Evolutionary conservation across 2,329 filamentous ascomycete species (phyloP), one percentile per base, ranked within the genome.

Genomic region (Penicillium sp.): DNA sequence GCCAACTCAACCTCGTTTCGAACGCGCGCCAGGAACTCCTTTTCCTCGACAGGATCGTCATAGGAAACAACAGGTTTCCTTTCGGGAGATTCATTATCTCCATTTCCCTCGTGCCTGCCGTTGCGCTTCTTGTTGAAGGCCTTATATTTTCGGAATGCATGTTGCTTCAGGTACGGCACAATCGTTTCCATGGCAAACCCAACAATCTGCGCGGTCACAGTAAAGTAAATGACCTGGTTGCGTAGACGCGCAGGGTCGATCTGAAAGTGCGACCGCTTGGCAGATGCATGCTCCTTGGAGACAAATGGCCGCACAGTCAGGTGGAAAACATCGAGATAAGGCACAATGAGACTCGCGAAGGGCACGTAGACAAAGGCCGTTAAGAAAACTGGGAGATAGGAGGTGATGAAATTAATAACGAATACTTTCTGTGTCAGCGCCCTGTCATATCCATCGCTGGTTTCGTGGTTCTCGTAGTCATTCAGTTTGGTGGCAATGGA

Each of bases 371-470:
- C 87, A 64, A 97, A 97, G 1, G 92, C 90, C 0, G 92, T 97
- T 24, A 97, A 81, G 68, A 96, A 87, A 15, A 96, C 85, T 1
- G 91, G 89, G 49, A 96, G 85, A 69, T 97, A 97, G 0, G 92
- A 97, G 5, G 91, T 96, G 72, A 97, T 93, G 73, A 97, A 97
- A 77, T 97, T 96, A 62, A 97, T 84, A n/a, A 97, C 86, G 65
- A 99, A 97, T 44, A 96, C 88, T 77, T 99, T 99, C 56, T 89
- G 88, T 1, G 94, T 91, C 68, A 97, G 81, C 2, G 92, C 89
- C 20, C 87, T 85, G 57, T 96, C 85, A 65, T 97, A 89, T 2
- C 86, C 87, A 58, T 92, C 89, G 49, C 88, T 83, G 0, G 91
- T 97, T 66, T 94, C 89, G 70, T 97, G 97, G 68, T 99, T 99